Percentiles rank a stretch among this genome's conserved stretches.
Conservation (phyloP, 108 stramenopile species). For the Hondaea fermentalgiana region DNA sequence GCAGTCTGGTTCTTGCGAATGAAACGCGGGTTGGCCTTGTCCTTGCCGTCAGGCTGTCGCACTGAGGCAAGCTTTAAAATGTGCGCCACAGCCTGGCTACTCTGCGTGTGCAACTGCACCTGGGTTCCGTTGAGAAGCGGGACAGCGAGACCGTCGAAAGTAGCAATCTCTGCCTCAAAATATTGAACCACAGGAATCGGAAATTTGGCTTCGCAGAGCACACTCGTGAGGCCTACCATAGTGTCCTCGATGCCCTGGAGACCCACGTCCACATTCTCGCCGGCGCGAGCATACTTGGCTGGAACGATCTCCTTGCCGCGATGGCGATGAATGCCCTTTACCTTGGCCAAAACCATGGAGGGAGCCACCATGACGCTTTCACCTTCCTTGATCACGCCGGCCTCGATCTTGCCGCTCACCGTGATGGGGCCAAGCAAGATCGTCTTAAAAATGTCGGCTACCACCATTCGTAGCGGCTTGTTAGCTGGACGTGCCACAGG, state of each 20-base stretch:
- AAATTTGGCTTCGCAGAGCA: constrained; percentile 55
- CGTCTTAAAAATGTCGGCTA: constrained; percentile 53
- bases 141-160: constrained; percentile 52
- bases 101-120: constrained; percentile 47
- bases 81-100: constrained; percentile 29
- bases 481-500: constrained; percentile 39
- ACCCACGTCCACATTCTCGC: constrained; percentile 70
- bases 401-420: constrained; percentile 60
- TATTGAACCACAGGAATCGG: constrained; percentile 46
- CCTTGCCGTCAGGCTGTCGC: constrained; percentile 18
- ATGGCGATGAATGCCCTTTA: constrained; percentile 50
- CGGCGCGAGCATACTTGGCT: constrained; percentile 58
- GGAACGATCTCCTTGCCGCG: constrained; percentile 50
- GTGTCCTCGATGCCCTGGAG: constrained; percentile 65
- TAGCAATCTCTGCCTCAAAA: constrained; percentile 50
- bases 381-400: constrained; percentile 60
- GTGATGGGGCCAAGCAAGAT: constrained; percentile 65
- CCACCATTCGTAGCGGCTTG: constrained; percentile 46
- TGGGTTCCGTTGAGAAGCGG: constrained; percentile 65
- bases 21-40: constrained; percentile 29
- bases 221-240: constrained; percentile 62
- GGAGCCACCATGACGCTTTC: constrained; percentile 67
- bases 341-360: constrained; percentile 60
- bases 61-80: constrained; percentile 21
- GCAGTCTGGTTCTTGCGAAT: constrained; percentile 27